Evolutionary conservation across 805 yeast genomes (phyloP).

Genomic region (Scheffersomyces coipomensis): DNA sequence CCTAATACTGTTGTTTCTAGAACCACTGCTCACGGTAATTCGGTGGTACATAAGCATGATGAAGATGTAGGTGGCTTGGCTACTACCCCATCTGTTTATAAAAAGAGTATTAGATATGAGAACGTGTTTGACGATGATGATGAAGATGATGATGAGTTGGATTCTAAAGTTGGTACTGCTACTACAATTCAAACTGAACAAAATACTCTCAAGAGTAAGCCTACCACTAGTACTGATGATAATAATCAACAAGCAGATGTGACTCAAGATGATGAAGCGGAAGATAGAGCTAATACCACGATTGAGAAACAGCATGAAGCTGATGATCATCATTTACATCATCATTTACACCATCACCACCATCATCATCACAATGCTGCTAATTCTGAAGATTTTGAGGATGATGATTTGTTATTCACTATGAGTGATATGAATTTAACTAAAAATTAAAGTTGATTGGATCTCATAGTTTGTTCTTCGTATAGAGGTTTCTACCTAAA

Average conservation of each 20-base stretch:
- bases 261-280: background rate
- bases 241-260: background rate
- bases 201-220: constrained; percentile 1
- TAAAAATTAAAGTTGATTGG: no score
- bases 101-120: constrained; percentile 29
- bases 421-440: constrained; percentile 70
- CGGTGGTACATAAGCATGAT: background rate
- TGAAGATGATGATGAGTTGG: constrained; percentile 41
- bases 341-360: background rate
- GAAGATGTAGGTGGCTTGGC: constrained; percentile 27
- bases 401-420: constrained; percentile 64
- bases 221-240: constrained; percentile 1
- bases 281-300: constrained; percentile 1
- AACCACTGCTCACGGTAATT: constrained; percentile 20
- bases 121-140: constrained; percentile 47
- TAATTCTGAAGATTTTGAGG: constrained; percentile 29
- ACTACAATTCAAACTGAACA: background rate
- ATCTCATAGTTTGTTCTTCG: no score
- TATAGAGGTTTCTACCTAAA: no score
- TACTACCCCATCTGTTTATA: constrained; percentile 33
- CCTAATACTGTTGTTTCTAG: constrained; percentile 23
- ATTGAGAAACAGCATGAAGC: background rate
- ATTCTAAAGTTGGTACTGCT: background rate
- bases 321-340: background rate
- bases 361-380: background rate